Evolutionary conservation across 2,329 filamentous ascomycete species (phyloP).

Genomic region (Aureobasidium sp.): DNA sequence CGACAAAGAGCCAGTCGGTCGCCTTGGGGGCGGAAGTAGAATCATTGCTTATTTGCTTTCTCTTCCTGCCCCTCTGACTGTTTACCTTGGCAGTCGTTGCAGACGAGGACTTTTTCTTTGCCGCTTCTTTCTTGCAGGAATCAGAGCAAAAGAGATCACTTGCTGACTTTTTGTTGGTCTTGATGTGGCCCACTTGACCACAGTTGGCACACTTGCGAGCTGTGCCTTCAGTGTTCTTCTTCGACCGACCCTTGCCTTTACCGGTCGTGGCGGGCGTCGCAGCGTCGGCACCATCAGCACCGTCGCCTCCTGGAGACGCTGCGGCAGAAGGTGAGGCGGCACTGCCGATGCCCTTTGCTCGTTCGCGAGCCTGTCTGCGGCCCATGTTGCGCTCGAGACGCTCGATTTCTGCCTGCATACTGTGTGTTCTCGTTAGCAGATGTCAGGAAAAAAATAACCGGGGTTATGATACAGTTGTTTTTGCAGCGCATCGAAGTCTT

Average conservation of each 20-base stretch:
- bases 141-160: slow-evolving; percentile 13
- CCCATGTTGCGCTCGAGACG: slow-evolving; percentile 89
- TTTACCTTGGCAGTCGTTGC: slow-evolving; percentile 7
- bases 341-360: slow-evolving; percentile 59
- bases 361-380: slow-evolving; percentile 80
- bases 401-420: slow-evolving; percentile 66
- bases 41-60: slow-evolving; percentile 12
- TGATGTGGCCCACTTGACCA: slow-evolving; percentile 94
- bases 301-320: slow-evolving; percentile 37
- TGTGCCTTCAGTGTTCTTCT: slow-evolving; percentile 61
- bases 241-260: slow-evolving; percentile 43
- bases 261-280: slow-evolving; percentile 18
- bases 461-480: slow-evolving; percentile 44
- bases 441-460: neutral
- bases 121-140: slow-evolving; percentile 10
- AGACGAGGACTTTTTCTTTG: slow-evolving; percentile 1
- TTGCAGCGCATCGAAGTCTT: slow-evolving; percentile 57
- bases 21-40: neutral
- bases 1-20: slow-evolving; percentile 14
- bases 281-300: slow-evolving; percentile 29
- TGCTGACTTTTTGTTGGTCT: slow-evolving; percentile 89
- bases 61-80: slow-evolving; percentile 9
- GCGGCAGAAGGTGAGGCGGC: slow-evolving; percentile 40
- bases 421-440: slow-evolving; percentile 31
- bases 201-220: slow-evolving; percentile 94